Base-by-base conservation (phyloP, 1,139 yeast genomes). In the Saccharomyces pastorianus region DNA sequence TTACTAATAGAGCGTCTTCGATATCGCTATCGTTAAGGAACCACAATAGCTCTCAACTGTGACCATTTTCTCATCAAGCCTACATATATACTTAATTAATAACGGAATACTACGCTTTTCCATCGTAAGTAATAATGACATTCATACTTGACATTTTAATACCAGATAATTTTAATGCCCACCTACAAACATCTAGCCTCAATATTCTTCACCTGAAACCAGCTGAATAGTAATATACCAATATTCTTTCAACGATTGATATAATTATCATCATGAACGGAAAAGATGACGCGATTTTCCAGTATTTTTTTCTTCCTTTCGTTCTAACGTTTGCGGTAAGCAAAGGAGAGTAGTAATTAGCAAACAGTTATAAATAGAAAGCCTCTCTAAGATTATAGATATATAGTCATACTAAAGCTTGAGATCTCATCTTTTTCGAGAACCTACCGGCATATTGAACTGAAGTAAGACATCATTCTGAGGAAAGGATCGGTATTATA, bases 1-100 rank as follows among this genome's bases (percentile, higher is more conserved):
- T 34, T n/a, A 47, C 42, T 25, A 47, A 47, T 28, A 47, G 49
- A 11, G 32, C 49, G 11, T 47, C 49, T 14, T 9, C 6, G 49
- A 28, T 29, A 28, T 47, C 49, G 14, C 29, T 29, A 14, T 38
- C 44, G n/a, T 20, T 38, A 38, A 38, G 44, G 20, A 38, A 38
- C 11, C 44, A 38, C 17, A 38, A 38, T 25, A 38, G n/a, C 20
- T 38, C 44, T 13, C 44, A 38, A 38, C 25, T 38, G 44, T 38
- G 25, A 38, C 14, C 23, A 5, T 6, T 34, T 34, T 17, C 42
- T 17, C 23, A 34, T 17, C 44, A 38, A 17, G 44, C 25, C 20
- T 25, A 20, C 6, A 17, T 38, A 38, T 38, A 20, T 38, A 38
- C 25, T 38, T 38, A 38, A 20, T 20, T 38, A 38, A 38, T 38